Evolutionary conservation across 2,329 filamentous ascomycete genomes (phyloP).

Genomic region (Fusarium multiceps): DNA sequence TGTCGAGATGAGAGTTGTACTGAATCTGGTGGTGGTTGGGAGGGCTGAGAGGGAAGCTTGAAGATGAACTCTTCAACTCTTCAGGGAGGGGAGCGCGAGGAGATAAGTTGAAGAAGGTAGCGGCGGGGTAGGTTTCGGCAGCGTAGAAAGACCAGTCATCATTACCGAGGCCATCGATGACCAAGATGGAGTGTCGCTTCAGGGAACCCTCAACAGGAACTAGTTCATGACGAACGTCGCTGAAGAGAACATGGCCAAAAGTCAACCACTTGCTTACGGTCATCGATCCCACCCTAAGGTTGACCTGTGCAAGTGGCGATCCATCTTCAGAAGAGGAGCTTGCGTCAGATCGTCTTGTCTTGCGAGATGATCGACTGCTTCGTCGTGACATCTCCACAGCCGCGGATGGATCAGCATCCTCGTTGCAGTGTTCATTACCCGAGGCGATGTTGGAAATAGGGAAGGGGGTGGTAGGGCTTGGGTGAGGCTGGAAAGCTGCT

Average conservation of each 20-base stretch:
- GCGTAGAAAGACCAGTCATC: slow-evolving; percentile 90
- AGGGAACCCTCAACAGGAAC: slow-evolving; percentile 53
- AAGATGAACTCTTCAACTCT: slow-evolving; percentile 55
- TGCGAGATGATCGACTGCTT: slow-evolving; percentile 49
- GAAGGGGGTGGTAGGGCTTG: slow-evolving; percentile 57
- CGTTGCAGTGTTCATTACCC: slow-evolving; percentile 39
- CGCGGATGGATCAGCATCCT: slow-evolving; percentile 30
- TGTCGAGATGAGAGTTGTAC: slow-evolving; percentile 69
- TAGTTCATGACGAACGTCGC: slow-evolving; percentile 79
- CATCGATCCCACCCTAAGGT: slow-evolving; percentile 81
- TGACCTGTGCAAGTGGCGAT: slow-evolving; percentile 75
- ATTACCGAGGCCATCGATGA: slow-evolving; percentile 87
- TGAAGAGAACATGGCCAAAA: slow-evolving; percentile 85
- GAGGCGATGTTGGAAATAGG: slow-evolving; percentile 56
- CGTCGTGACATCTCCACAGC: slow-evolving; percentile 48
- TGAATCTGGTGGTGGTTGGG: slow-evolving; percentile 81
- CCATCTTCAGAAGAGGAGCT: slow-evolving; percentile 66
- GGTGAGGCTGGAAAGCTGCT: slow-evolving; percentile 58
- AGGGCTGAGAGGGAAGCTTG: slow-evolving; percentile 66
- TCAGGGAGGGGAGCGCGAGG: slow-evolving; percentile 64
- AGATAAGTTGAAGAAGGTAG: slow-evolving; percentile 81
- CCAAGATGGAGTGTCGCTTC: slow-evolving; percentile 72
- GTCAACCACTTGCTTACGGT: slow-evolving; percentile 90
- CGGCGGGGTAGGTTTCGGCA: slow-evolving; percentile 79
- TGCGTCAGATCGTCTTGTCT: slow-evolving; percentile 55